A percentile compares a stretch with the other conserved stretches of the same genome.
Evolutionary conservation across 305 asterid species (phyloP).

Genomic region (Rubia peregrina): DNA sequence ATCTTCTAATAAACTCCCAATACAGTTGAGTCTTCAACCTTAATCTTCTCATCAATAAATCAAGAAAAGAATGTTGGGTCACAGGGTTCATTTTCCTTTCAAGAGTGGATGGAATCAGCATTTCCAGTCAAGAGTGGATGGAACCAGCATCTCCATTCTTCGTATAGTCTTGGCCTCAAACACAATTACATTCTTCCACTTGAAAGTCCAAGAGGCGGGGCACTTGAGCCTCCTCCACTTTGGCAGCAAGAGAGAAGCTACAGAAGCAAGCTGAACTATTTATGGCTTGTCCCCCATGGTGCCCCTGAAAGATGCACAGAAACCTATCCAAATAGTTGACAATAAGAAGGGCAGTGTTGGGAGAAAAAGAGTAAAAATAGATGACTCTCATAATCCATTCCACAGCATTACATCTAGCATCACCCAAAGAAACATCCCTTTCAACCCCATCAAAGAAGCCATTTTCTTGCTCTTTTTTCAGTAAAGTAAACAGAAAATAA

Average conservation of each 20-base stretch:
- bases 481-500: slow-evolving; percentile 14
- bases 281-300: slow-evolving; percentile 51
- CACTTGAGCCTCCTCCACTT: slow-evolving; percentile 60
- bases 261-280: slow-evolving; percentile 70
- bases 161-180: slow-evolving; percentile 60
- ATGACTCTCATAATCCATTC: slow-evolving; percentile 60
- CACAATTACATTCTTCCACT: slow-evolving; percentile 53
- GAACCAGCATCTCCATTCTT: slow-evolving; percentile 51
- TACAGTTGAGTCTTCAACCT: slow-evolving; percentile 29
- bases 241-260: slow-evolving; percentile 70
- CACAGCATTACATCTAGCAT: slow-evolving; percentile 48
- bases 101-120: slow-evolving; percentile 48
- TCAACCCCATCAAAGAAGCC: slow-evolving; percentile 19
- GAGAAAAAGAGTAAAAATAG: slow-evolving; percentile 49
- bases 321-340: slow-evolving; percentile 63
- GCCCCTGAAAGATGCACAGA: slow-evolving; percentile 23
- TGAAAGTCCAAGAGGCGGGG: slow-evolving; percentile 67
- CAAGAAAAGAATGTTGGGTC: slow-evolving; percentile 64
- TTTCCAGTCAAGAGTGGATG: too few relatives aligned
- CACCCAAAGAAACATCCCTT: slow-evolving; percentile 23
- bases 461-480: slow-evolving; percentile 46
- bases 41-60: slow-evolving; percentile 40
- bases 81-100: slow-evolving; percentile 85
- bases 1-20: slow-evolving; percentile 47
- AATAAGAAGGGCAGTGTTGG: slow-evolving; percentile 73